Percentiles rank a stretch among this genome's conserved stretches.
These are phyloP conservation scores for Staphylotrichum longicolle DNA, from an alignment of 495 filamentous ascomycete species.

Conservation along the genomic window DNA sequence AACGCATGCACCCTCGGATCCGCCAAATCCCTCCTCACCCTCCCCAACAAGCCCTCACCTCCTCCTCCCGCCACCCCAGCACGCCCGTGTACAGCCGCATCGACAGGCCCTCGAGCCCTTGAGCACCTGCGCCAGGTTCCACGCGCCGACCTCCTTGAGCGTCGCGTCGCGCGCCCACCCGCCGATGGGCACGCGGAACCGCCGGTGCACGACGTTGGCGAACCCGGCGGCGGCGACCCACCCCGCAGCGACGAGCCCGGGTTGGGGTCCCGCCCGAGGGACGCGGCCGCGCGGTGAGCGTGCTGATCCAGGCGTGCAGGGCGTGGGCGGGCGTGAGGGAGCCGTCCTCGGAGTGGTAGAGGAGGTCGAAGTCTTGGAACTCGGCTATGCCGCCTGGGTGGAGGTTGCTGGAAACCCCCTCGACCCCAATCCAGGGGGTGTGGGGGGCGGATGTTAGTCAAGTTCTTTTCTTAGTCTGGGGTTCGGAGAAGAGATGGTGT, in stretches of 20 bases:
- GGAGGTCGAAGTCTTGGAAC: conserved; percentile 51
- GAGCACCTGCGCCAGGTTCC: conserved; percentile 39
- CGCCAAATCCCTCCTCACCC: conserved; percentile 53
- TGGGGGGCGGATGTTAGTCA: background rate
- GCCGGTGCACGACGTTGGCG: conserved; percentile 48
- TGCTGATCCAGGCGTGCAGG: conserved; percentile 33
- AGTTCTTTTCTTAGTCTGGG: background rate
- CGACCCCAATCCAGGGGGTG: too few relatives aligned
- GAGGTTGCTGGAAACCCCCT: conserved; percentile 38
- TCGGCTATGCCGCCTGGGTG: conserved; percentile 61
- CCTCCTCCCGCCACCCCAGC: conserved; percentile 51
- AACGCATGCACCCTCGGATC: conserved; percentile 49
- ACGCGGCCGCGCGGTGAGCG: conserved; percentile 39
- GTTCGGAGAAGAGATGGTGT: background rate
- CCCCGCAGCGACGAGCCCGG: conserved; percentile 37
- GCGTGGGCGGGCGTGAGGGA: conserved; percentile 43
- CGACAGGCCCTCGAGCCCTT: conserved; percentile 46
- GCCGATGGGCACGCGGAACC: conserved; percentile 56
- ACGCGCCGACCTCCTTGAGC: conserved; percentile 46
- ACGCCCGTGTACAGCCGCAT: conserved; percentile 49
- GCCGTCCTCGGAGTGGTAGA: conserved; percentile 53
- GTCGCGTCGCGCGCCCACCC: conserved; percentile 57
- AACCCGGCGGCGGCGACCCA: conserved; percentile 56
- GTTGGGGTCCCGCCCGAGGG: conserved; percentile 41
- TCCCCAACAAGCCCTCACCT: conserved; percentile 55